Evolutionary conservation across 2,329 filamentous ascomycete genomes (phyloP).

Genomic region (Tolypocladium inflatum): DNA sequence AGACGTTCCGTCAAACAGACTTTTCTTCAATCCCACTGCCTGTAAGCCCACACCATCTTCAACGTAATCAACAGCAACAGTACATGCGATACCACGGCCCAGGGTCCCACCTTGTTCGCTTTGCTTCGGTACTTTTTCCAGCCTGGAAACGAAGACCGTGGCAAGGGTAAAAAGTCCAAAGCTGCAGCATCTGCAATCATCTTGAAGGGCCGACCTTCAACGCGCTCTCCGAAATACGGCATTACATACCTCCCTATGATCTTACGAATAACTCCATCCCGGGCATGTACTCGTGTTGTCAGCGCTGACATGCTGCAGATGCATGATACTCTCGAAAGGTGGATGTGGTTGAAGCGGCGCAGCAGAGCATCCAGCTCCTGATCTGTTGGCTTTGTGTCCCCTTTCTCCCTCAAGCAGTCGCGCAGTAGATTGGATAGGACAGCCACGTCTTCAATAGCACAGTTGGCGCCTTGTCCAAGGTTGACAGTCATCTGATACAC

Average conservation of each 20-base stretch:
- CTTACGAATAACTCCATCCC: background rate
- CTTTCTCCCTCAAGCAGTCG: background rate
- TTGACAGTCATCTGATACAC: background rate
- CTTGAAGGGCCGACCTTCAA: background rate
- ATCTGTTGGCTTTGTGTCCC: background rate
- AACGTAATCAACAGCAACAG: background rate
- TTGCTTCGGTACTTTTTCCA: background rate
- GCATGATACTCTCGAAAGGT: background rate
- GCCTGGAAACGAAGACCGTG: background rate
- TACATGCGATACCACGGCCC: background rate
- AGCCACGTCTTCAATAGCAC: constrained; percentile 2
- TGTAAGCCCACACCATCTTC: background rate
- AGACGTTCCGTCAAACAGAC: no score
- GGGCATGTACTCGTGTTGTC: background rate
- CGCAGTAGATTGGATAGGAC: background rate
- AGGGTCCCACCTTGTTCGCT: background rate
- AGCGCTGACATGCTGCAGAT: background rate
- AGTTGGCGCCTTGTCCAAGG: constrained; percentile 1
- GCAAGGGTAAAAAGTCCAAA: background rate
- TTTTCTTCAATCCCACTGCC: background rate
- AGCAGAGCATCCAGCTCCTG: background rate
- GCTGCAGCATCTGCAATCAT: background rate
- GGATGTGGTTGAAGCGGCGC: background rate
- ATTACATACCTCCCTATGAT: background rate
- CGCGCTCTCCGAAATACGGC: background rate